Conservation (phyloP, 2,329 filamentous ascomycete species). For the Colletotrichum simmondsii region DNA sequence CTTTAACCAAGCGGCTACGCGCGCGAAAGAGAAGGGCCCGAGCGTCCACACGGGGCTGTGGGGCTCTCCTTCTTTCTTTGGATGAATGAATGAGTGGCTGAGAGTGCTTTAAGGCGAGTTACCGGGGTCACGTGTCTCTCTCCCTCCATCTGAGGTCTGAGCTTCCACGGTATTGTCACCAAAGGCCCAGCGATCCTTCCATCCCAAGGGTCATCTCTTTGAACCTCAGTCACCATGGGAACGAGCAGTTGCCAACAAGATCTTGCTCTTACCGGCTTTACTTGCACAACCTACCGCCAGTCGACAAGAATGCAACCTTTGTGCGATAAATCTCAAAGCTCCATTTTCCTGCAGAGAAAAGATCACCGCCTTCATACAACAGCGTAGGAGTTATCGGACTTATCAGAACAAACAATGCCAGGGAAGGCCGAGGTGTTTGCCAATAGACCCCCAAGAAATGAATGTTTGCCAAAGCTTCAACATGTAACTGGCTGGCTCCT, state of each 20-base stretch:
- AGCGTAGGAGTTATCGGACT: not conserved
- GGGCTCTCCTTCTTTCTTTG: not conserved
- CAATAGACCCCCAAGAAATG: not conserved
- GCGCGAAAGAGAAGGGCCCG: not conserved
- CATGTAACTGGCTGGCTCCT: not conserved
- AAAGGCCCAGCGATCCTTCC: not conserved
- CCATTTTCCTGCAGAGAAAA: not conserved
- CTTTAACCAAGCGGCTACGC: slow-evolving; percentile 25
- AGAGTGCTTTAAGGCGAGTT: not conserved
- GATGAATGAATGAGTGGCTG: not conserved
- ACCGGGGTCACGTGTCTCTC: not conserved
- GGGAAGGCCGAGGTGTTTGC: not conserved
- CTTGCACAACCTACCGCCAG: not conserved
- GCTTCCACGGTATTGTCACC: not conserved
- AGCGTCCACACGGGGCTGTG: not conserved
- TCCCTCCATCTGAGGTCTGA: not conserved
- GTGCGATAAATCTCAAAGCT: not conserved
- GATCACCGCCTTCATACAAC: too few species aligned
- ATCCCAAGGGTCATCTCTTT: not conserved
- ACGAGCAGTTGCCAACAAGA: not conserved
- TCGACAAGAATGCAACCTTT: not conserved
- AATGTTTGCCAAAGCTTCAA: not conserved
- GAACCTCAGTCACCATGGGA: not conserved
- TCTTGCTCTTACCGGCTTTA: not conserved
- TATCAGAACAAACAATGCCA: not conserved